phyloP scores from a whole-genome alignment of 805 yeast species.

The Hanseniaspora taiwanica region DNA sequence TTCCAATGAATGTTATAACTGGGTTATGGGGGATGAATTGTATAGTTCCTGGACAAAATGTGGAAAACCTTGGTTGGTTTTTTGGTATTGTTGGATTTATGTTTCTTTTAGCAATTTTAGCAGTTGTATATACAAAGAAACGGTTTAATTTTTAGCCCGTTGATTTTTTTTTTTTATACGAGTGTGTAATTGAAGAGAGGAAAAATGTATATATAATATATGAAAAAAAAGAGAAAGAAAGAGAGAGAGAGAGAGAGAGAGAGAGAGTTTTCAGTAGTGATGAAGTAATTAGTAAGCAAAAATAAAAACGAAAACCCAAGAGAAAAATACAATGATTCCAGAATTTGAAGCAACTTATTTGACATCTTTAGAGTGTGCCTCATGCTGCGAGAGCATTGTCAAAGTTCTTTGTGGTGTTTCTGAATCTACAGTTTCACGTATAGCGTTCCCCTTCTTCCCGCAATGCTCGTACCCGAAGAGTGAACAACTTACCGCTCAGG shows the following conservation, averaged over 20 bases:
- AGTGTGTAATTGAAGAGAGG: not conserved
- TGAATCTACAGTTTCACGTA: constrained; percentile 17
- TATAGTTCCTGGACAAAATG: constrained; percentile 82
- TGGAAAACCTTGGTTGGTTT: constrained; percentile 54
- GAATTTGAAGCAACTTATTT: constrained; percentile 60
- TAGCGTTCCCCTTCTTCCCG: not conserved
- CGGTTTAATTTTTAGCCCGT: constrained; percentile 23
- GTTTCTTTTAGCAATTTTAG: constrained; percentile 33
- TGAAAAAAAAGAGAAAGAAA: too few species aligned
- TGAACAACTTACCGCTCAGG: not conserved
- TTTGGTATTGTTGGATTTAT: constrained; percentile 35
- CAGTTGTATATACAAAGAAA: constrained; percentile 36
- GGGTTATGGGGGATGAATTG: constrained; percentile 99
- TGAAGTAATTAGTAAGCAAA: too few species aligned
- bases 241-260: too few species aligned
- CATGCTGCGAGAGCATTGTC: constrained; percentile 51
- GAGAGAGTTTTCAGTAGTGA: too few species aligned
- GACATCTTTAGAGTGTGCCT: constrained; percentile 69
- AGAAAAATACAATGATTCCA: constrained; percentile 14
- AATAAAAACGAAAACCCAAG: not conserved
- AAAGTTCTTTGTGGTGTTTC: constrained; percentile 30
- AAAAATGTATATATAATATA: too few species aligned
- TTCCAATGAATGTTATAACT: constrained; percentile 90
- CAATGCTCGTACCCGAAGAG: not conserved
- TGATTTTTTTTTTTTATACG: not conserved